A percentile compares a stretch with the other conserved stretches of the same genome.
Conservation (phyloP, 176 grass and related monocot genomes). For the Saccharum officinarum region DNA sequence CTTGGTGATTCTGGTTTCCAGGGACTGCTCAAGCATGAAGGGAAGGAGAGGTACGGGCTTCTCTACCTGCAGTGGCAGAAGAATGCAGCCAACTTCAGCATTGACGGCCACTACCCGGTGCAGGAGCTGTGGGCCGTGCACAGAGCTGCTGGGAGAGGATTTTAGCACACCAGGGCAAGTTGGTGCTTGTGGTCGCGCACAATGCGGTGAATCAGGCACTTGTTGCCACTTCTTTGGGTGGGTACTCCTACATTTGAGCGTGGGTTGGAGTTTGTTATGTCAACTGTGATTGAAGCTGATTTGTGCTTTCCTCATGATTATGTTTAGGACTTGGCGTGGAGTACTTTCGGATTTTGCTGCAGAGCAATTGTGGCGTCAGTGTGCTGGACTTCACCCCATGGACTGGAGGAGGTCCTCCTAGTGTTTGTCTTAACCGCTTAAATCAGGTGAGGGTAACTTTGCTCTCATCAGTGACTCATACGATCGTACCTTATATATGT, state of each 20-base stretch:
- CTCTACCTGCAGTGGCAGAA: constrained; percentile 72
- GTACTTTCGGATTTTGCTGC: constrained; percentile 84
- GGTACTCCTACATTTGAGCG: neutral
- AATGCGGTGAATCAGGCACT: constrained; percentile 94
- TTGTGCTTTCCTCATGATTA: neutral
- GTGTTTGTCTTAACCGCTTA: constrained; percentile 84
- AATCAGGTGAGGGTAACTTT: constrained; percentile 64
- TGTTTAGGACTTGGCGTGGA: constrained; percentile 64
- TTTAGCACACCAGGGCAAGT: constrained; percentile 69
- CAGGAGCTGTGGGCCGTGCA: constrained; percentile 69
- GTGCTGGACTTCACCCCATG: constrained; percentile 82
- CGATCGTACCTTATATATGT: neutral
- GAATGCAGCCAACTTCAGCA: constrained; percentile 67
- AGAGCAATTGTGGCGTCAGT: constrained; percentile 92
- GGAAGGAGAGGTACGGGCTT: constrained; percentile 70
- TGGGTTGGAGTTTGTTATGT: neutral
- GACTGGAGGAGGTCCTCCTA: constrained; percentile 43
- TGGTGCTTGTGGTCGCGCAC: constrained; percentile 89
- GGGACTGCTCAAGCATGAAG: constrained; percentile 86
- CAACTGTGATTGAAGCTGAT: neutral
- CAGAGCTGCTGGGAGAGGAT: constrained; percentile 84
- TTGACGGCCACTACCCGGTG: constrained; percentile 87
- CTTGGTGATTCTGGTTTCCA: constrained; percentile 19
- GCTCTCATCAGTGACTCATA: neutral
- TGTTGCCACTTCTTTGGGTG: constrained; percentile 79